A percentile compares a stretch with the other conserved stretches of the same genome.
Conservation (phyloP, 2,329 filamentous ascomycete species). For the Orbilia quercus region DNA sequence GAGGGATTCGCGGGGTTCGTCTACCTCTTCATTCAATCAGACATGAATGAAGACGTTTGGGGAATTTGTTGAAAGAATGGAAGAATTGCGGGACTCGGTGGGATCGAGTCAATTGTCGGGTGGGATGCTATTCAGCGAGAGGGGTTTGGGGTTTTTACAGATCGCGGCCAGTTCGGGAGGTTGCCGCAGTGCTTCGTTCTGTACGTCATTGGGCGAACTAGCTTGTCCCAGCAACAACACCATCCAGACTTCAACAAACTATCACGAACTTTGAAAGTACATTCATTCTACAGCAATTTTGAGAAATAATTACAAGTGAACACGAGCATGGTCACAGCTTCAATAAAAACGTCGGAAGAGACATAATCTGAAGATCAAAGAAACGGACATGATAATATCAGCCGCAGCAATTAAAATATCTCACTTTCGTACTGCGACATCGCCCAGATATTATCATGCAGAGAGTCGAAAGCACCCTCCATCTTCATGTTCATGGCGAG, state of each 20-base stretch:
- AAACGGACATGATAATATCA: no score
- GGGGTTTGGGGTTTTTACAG: not conserved
- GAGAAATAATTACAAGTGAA: no score
- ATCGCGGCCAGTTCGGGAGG: not conserved
- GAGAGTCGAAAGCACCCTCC: no score
- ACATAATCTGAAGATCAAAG: no score
- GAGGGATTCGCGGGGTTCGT: conserved; percentile 36
- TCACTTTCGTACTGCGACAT: not conserved
- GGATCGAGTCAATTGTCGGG: conserved; percentile 19
- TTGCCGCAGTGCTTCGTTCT: not conserved
- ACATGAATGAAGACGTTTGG: conserved; percentile 22
- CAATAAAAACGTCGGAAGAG: no score
- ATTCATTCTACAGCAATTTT: no score
- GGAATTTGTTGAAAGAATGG: no score
- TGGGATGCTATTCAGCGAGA: not conserved
- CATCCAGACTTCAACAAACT: conserved; percentile 22
- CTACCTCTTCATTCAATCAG: conserved; percentile 47
- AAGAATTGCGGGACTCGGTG: not conserved
- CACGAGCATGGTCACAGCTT: no score
- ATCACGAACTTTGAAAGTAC: no score
- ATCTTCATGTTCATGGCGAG: no score
- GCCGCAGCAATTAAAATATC: not conserved
- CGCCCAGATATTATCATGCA: no score
- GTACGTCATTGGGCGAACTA: conserved; percentile 22
- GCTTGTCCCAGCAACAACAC: conserved; percentile 11